Conservation (phyloP, 2,329 filamentous ascomycete species). For the Penicillium sp. region DNA sequence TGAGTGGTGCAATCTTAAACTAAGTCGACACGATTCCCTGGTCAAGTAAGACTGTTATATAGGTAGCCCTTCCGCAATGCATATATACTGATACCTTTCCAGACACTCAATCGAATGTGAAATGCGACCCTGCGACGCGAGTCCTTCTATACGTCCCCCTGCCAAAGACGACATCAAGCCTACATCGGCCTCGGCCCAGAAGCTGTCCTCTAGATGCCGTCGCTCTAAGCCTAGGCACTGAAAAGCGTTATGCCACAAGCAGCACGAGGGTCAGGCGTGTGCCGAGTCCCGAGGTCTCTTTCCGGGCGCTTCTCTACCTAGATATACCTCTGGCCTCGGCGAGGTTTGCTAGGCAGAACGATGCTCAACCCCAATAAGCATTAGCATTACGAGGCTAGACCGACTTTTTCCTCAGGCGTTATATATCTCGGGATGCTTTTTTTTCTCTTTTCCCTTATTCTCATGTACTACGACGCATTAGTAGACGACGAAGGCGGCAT, state of each 20-base stretch:
- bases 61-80: neutral
- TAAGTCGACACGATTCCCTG: conserved; percentile 14
- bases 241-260: neutral
- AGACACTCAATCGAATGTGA: conserved; percentile 10
- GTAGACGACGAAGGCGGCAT: neutral
- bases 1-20: conserved; percentile 13
- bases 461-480: conserved; percentile 4
- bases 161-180: neutral
- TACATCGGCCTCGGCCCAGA: neutral
- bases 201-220: neutral
- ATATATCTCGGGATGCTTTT: neutral
- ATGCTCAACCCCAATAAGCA: neutral
- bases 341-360: conserved; percentile 4
- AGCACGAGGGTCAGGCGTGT: neutral
- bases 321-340: neutral
- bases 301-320: neutral
- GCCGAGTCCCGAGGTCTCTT: neutral
- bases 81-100: neutral
- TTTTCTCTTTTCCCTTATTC: conserved; percentile 1
- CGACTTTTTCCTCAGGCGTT: conserved; percentile 2
- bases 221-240: neutral
- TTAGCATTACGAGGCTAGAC: neutral
- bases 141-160: neutral
- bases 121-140: neutral
- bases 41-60: conserved; percentile 6